Conservation (phyloP, 495 filamentous ascomycete genomes). For the Penicillium antarcticum region DNA sequence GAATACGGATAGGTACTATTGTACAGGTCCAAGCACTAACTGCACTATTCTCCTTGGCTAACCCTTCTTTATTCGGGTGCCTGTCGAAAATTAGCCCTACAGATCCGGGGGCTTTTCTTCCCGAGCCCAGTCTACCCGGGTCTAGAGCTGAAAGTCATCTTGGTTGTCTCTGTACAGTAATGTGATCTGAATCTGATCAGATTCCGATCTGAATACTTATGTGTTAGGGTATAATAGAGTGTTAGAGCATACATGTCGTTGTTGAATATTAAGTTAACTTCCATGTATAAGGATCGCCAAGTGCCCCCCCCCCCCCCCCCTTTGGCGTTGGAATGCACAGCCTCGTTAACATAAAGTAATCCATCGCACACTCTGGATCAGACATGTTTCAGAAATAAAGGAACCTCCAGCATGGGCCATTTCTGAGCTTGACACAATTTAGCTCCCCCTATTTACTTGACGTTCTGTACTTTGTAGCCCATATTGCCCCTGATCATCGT, state of each 20-base stretch:
- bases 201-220: background rate
- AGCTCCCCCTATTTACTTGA: background rate
- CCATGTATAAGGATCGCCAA: no score
- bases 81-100: background rate
- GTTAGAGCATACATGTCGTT: no score
- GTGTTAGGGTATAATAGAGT: background rate
- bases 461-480: no score
- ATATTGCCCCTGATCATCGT: no score
- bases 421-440: background rate
- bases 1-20: no score
- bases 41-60: background rate
- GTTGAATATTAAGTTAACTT: no score
- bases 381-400: conserved; percentile 9
- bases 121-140: background rate
- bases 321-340: conserved; percentile 6
- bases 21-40: no score
- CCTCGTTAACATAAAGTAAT: background rate
- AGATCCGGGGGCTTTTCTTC: background rate
- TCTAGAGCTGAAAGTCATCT: background rate
- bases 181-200: background rate
- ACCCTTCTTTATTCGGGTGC: background rate
- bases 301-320: background rate
- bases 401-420: background rate
- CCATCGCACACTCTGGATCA: background rate
- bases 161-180: background rate